A percentile compares a stretch with the other conserved stretches of the same genome.
phyloP scores from a whole-genome alignment of 768 basidiomycete genomes.

The Tulasnella sp. region DNA sequence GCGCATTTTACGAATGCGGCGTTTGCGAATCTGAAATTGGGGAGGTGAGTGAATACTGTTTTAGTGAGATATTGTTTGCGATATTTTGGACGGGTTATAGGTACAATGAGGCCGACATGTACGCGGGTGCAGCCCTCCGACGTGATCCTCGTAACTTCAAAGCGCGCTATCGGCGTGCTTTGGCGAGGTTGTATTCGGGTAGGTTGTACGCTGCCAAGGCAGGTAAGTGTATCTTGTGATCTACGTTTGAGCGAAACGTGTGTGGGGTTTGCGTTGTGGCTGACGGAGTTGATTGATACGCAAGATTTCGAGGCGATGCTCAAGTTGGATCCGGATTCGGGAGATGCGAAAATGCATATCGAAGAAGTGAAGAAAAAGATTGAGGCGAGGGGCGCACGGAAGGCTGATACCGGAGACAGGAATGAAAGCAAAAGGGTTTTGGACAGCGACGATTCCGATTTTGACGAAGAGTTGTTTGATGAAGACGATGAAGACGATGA shows the following conservation, averaged over 20 bases:
- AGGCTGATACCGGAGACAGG: not conserved
- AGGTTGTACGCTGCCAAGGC: not conserved
- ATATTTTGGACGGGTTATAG: not conserved
- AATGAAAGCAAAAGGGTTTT: not conserved
- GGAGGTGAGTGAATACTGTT: not conserved
- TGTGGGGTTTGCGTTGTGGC: not conserved
- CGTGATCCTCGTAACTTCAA: not conserved
- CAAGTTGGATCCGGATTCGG: not conserved
- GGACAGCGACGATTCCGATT: not conserved
- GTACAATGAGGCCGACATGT: not conserved
- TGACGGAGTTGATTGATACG: not conserved
- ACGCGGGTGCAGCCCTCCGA: not conserved
- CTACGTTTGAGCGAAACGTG: not conserved
- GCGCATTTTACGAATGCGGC: not conserved
- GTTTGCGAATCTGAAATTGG: not conserved
- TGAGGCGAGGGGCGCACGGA: not conserved
- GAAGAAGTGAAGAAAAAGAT: too few species aligned
- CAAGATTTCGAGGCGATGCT: constrained; percentile 2
- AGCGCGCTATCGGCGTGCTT: constrained; percentile 4
- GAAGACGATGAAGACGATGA: not conserved
- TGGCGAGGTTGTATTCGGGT: not conserved
- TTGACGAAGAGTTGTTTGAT: not conserved
- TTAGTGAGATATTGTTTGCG: not conserved
- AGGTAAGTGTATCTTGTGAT: not conserved
- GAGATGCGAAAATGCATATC: not conserved